Base-by-base conservation (phyloP, 139 green algal species). In the Dunaliella sp. region DNA sequence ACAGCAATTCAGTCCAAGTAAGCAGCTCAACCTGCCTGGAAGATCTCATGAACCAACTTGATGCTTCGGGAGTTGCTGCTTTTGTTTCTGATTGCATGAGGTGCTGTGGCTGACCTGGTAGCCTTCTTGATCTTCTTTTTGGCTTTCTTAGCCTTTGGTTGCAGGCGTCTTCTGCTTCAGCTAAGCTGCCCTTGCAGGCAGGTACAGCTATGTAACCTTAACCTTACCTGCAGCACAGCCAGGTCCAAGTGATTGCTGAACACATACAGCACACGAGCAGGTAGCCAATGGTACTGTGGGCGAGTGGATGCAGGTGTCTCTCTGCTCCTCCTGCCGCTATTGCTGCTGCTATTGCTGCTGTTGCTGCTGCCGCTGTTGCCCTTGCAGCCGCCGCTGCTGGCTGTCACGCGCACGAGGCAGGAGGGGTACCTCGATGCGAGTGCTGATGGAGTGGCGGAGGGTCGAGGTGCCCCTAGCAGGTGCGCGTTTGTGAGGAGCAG, bases 401-500 rank as follows among this genome's bases (percentile, higher is more conserved):
- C 28, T 48, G 37, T 35, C 34, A 85, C 7, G 81, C 30, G 81
- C 28, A 77, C n/a, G 38, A 12, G 25, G 81, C 30, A 85, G 16
- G 38, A 85, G 33, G 81, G 26, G n/a, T 35, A 38, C 37, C 12
- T 22, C 35, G 36, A 12, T 48, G 84, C 79, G 38, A n/a, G n/a
- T n/a, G 25, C 48, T 80, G 36, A 83, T 76, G 38, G 84, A 88
- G n/a, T n/a, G n/a, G 33, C 48, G 16, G 48, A 65, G 48, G 48
- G 48, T n/a, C n/a, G n/a, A 65, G 48, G 48, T 65, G 48, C 48
- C 81, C 91, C 75, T 1, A 96, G 83, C 36, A 97, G 84, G 82
- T 98, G 95, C 31, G 95, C 95, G 76, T 96, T 98, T 3, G 95
- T 98, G 0, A 98, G 65, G 1, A 98, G 76, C n/a, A 93, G 83